phyloP scores from a whole-genome alignment of 2,329 filamentous ascomycete species.

The Aspergillus alliaceus region DNA sequence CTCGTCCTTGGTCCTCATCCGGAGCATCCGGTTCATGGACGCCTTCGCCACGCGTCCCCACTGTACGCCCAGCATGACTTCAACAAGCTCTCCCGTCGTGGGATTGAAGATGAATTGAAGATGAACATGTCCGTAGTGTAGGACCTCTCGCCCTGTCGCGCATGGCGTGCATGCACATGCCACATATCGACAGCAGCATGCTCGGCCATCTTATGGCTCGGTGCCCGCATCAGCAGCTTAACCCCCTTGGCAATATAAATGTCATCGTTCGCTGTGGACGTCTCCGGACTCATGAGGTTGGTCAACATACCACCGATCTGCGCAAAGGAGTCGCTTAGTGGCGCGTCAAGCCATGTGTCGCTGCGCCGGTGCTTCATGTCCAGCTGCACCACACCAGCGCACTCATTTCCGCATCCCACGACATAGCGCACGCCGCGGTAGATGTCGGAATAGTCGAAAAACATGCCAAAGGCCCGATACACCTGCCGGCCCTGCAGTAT shows the following conservation, averaged over 20 bases:
- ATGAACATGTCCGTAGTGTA: constrained; percentile 27
- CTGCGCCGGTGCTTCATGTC: too few relatives aligned
- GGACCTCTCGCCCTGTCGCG: constrained; percentile 11
- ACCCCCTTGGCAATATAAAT: constrained; percentile 30
- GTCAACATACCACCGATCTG: constrained; percentile 32
- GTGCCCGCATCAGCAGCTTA: constrained; percentile 25
- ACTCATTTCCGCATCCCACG: constrained; percentile 5
- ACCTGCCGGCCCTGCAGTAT: constrained; percentile 17
- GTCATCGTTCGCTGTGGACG: constrained; percentile 5
- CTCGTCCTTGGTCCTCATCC: neutral
- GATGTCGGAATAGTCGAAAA: constrained; percentile 12
- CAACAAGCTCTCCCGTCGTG: constrained; percentile 16
- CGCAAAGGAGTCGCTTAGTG: constrained; percentile 5
- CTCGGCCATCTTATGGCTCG: constrained; percentile 1
- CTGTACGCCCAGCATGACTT: constrained; percentile 30
- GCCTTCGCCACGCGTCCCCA: constrained; percentile 21
- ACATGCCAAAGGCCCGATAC: constrained; percentile 11
- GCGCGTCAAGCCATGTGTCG: neutral
- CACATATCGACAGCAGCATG: constrained; percentile 14
- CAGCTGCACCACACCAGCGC: neutral
- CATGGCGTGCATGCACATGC: constrained; percentile 25
- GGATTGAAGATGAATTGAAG: constrained; percentile 35
- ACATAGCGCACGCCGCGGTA: constrained; percentile 14
- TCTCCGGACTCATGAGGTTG: constrained; percentile 29
- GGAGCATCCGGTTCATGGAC: constrained; percentile 12